Conservation (phyloP, 1,139 yeast species). For the Kodamaea fungicola region DNA sequence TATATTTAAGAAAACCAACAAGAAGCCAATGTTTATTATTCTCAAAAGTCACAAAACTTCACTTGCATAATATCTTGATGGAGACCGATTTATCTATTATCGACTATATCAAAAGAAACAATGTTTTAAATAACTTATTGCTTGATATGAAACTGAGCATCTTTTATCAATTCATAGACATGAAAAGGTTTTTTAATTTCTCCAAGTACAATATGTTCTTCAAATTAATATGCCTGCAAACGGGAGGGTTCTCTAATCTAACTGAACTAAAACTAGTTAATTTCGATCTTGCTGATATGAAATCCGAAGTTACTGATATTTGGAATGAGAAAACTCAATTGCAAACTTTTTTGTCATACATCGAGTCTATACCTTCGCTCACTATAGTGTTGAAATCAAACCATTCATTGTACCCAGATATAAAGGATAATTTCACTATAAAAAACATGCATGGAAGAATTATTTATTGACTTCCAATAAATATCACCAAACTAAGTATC, state of each 20-base stretch:
- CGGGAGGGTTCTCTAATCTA: slow-evolving; percentile 31
- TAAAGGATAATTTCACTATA: no score
- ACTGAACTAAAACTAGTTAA: slow-evolving; percentile 26
- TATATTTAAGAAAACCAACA: slow-evolving; percentile 17
- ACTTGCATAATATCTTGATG: slow-evolving; percentile 34
- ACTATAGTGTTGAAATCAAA: slow-evolving; percentile 17
- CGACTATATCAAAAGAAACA: slow-evolving; percentile 31
- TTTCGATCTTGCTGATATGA: slow-evolving; percentile 32
- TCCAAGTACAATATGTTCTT: slow-evolving; percentile 40
- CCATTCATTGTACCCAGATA: background rate
- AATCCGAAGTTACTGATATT: slow-evolving; percentile 3
- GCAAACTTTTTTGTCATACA: slow-evolving; percentile 23
- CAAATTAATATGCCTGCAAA: slow-evolving; percentile 39
- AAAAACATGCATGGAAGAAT: no score
- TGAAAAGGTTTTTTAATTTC: slow-evolving; percentile 27
- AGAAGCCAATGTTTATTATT: slow-evolving; percentile 22
- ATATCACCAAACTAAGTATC: background rate
- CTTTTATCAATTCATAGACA: slow-evolving; percentile 28
- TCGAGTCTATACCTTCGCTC: slow-evolving; percentile 25
- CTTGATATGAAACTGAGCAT: slow-evolving; percentile 50
- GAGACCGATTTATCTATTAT: slow-evolving; percentile 48
- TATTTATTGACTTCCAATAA: no score
- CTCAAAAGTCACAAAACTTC: slow-evolving; percentile 30
- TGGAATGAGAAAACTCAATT: slow-evolving; percentile 18
- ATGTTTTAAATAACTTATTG: slow-evolving; percentile 28